phyloP scores from a whole-genome alignment of 2,329 filamentous ascomycete species.

The Fusarium buxicola region DNA sequence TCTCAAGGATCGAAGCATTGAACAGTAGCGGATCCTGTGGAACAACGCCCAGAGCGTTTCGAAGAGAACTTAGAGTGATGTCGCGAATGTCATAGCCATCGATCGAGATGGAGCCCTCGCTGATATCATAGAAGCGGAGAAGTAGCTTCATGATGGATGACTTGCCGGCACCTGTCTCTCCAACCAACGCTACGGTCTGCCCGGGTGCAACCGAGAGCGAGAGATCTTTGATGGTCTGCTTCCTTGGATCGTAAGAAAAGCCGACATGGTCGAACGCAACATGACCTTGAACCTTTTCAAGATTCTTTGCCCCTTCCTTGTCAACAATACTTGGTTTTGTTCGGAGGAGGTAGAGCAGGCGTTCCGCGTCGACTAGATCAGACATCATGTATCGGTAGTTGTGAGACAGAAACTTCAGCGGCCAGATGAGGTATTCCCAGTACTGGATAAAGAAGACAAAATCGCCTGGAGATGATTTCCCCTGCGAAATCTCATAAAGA shows the following conservation, averaged over 20 bases:
- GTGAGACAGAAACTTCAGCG: conserved; percentile 50
- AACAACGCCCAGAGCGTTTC: conserved; percentile 70
- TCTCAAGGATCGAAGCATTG: conserved; percentile 72
- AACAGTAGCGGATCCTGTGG: conserved; percentile 74
- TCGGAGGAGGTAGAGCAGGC: conserved; percentile 66
- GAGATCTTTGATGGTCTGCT: conserved; percentile 62
- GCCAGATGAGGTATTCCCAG: conserved; percentile 63
- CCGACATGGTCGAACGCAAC: conserved; percentile 66
- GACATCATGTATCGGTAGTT: conserved; percentile 44
- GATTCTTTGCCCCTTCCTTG: conserved; percentile 55
- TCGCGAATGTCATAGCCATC: conserved; percentile 70
- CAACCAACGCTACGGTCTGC: conserved; percentile 69
- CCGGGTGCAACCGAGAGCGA: conserved; percentile 62
- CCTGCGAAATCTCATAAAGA: conserved; percentile 37
- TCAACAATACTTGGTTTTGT: conserved; percentile 68
- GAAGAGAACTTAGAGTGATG: conserved; percentile 67
- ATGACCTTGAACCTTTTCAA: conserved; percentile 59
- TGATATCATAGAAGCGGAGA: conserved; percentile 70
- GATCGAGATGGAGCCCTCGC: conserved; percentile 64
- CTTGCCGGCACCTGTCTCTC: conserved; percentile 72
- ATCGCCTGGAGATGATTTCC: conserved; percentile 36
- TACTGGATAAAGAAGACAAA: conserved; percentile 75
- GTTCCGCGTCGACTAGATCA: conserved; percentile 73
- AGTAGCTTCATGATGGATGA: conserved; percentile 71
- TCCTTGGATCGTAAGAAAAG: conserved; percentile 67